Evolutionary conservation across 371 early-diverging fungal genomes (phyloP), one percentile per base, ranked within the genome.

Genomic region (Choanephora cucurbitarum): DNA sequence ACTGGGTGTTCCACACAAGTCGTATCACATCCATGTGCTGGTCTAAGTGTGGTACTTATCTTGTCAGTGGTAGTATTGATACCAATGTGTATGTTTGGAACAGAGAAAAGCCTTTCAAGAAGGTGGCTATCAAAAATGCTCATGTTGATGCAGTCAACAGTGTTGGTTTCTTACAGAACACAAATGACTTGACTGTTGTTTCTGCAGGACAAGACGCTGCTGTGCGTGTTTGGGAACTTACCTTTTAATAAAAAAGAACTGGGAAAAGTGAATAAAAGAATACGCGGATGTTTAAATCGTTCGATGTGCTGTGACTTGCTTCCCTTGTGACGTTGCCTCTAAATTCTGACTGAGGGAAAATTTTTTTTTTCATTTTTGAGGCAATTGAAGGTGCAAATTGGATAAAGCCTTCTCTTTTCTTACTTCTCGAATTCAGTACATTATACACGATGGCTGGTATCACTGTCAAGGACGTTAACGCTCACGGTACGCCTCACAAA

Each of bases 381-480:
- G 39, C 34, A 40, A 46, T 18, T 44, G 49, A 44, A 44, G 31
- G 42, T 39, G 39, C 22, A 17, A 42, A 45, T 13, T 9, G 34
- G 21, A 31, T 44, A 54, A 58, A 57, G 32, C 64, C 58, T 42
- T 63, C 58, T 63, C 64, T 63, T 59, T 60, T 56, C 53, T 64
- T 55, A 42, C 49, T 55, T 44, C 56, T 60, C 59, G 56, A 62
- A 62, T 52, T 62, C 60, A 60, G 60, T 54, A 58, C 67, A 64
- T 61, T 62, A 55, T 34, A 60, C 55, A 66, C 50, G 32, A 71
- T 71, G 72, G 70, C 76, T 66, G 91, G 89, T 70, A 83, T 87
- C 70, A 94, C 95, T 72, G 95, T 98, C 57, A 94, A 92, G 86
- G 98, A 98, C 88, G 95, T 98, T 69, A 80, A 80, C 82, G 72